Conservation (phyloP, 2,329 filamentous ascomycete species). For the Phialophora macrospora region DNA sequence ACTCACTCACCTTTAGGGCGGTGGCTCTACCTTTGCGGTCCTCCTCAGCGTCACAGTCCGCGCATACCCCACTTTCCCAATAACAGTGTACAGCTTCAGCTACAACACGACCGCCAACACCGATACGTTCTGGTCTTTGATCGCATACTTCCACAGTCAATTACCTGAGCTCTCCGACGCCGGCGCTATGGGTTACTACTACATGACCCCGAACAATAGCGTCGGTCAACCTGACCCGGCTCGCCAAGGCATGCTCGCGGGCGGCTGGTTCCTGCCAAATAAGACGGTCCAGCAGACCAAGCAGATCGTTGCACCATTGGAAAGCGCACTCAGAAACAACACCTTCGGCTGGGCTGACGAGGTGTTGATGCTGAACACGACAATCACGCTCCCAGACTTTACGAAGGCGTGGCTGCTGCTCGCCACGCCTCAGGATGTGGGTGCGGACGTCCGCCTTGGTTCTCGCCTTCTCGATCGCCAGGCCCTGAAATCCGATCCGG, state of each 20-base stretch:
- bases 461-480: conserved; percentile 29
- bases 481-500: conserved; percentile 28
- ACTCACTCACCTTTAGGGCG: conserved; percentile 23
- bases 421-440: conserved; percentile 18
- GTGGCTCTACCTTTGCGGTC: conserved; percentile 57
- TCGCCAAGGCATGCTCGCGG: conserved; percentile 23
- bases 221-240: conserved; percentile 16
- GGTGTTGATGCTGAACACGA: conserved; percentile 38
- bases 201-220: conserved; percentile 32
- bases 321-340: conserved; percentile 36
- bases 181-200: conserved; percentile 35
- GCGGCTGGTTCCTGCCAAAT: conserved; percentile 32
- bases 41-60: conserved; percentile 59
- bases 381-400: conserved; percentile 41
- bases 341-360: conserved; percentile 38
- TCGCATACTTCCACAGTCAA: conserved; percentile 50
- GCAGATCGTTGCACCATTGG: conserved; percentile 27
- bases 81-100: conserved; percentile 50
- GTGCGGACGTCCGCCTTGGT: conserved; percentile 30
- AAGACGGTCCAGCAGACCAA: conserved; percentile 26
- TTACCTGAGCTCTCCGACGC: conserved; percentile 29
- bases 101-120: conserved; percentile 45
- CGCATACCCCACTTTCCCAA: conserved; percentile 50
- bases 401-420: conserved; percentile 27
- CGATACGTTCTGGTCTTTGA: conserved; percentile 56